Percentiles rank a stretch among this genome's conserved stretches.
Conservation (phyloP, 352 stramenopile species). For the Pythium brachiatum region DNA sequence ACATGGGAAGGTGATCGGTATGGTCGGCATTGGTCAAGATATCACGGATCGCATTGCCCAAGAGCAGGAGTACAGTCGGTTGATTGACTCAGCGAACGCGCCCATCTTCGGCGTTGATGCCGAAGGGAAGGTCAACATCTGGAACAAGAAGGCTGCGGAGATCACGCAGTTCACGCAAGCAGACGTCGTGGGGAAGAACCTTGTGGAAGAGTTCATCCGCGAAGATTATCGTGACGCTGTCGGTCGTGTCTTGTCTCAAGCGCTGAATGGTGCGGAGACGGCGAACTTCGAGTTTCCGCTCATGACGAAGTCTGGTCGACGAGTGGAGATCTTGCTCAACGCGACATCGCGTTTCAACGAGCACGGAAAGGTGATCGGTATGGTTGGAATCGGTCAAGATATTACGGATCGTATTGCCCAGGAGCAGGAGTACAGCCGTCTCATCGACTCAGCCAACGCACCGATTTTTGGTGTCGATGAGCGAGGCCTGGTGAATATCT, state of each 20-base stretch:
- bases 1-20: slow-evolving; percentile 29
- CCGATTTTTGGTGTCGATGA: slow-evolving; percentile 77
- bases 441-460: slow-evolving; percentile 65
- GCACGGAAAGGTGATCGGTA: slow-evolving; percentile 45
- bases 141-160: slow-evolving; percentile 84
- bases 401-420: slow-evolving; percentile 41
- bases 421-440: slow-evolving; percentile 40
- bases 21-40: slow-evolving; percentile 48
- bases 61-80: slow-evolving; percentile 74
- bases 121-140: slow-evolving; percentile 70
- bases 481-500: slow-evolving; percentile 62
- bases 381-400: slow-evolving; percentile 55
- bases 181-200: slow-evolving; percentile 74
- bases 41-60: slow-evolving; percentile 43
- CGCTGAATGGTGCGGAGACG: slow-evolving; percentile 24
- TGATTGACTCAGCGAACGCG: slow-evolving; percentile 86
- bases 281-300: slow-evolving; percentile 47
- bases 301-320: slow-evolving; percentile 36
- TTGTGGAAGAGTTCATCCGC: slow-evolving; percentile 73
- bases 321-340: slow-evolving; percentile 42
- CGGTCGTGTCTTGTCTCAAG: slow-evolving; percentile 24
- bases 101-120: slow-evolving; percentile 82
- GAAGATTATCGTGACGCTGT: slow-evolving; percentile 29
- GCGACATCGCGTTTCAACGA: slow-evolving; percentile 44
- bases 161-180: slow-evolving; percentile 85